phyloP scores from a whole-genome alignment of 108 stramenopile species.

The Aurantiochytrium sp. region DNA sequence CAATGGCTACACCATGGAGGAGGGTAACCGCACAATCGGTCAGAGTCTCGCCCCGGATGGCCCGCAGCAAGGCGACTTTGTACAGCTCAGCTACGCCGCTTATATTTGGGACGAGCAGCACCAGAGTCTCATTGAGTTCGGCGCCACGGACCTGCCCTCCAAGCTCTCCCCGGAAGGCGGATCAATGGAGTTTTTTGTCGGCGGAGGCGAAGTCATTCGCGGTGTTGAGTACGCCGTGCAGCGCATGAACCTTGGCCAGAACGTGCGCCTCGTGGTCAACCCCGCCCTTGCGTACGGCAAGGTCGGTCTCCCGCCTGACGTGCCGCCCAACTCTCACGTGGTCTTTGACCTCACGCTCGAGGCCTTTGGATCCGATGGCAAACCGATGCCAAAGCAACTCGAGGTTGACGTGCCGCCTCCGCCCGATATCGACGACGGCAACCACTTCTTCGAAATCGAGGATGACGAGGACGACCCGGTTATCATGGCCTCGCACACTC shows the following conservation, averaged over 20 bases:
- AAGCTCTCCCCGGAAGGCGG: background rate
- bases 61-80: background rate
- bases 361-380: background rate
- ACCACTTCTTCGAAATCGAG: background rate
- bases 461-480: background rate
- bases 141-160: background rate
- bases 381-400: background rate
- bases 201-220: background rate
- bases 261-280: background rate
- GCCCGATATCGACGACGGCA: background rate
- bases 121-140: background rate
- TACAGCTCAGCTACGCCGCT: background rate
- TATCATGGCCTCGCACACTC: background rate
- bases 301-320: background rate
- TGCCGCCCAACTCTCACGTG: background rate
- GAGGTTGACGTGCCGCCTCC: background rate
- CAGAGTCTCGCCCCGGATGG: background rate
- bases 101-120: background rate
- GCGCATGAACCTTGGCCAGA: background rate
- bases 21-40: background rate
- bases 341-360: background rate
- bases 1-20: constrained; percentile 10
- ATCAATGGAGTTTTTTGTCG: background rate
- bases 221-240: constrained; percentile 2
- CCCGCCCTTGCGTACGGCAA: background rate